Conservation (phyloP, 768 basidiomycete genomes). For the Bullera alba region DNA sequence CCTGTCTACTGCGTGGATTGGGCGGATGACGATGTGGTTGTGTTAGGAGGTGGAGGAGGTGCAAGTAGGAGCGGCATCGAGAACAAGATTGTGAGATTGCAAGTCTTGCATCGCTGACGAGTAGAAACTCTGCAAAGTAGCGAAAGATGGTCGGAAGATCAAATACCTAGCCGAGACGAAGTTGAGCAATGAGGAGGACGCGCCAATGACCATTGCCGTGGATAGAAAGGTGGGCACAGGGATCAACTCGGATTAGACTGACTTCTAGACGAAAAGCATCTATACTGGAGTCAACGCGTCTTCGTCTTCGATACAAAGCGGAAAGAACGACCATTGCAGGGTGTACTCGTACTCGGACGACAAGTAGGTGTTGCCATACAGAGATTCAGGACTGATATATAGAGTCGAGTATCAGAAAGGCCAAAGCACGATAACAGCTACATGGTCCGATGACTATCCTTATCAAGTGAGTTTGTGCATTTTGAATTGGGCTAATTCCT, state of each 20-base stretch:
- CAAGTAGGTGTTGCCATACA: conserved; percentile 17
- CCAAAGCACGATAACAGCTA: conserved; percentile 58
- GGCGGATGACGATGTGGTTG: conserved; percentile 60
- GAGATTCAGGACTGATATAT: background rate
- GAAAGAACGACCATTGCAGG: conserved; percentile 79
- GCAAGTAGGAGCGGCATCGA: conserved; percentile 79
- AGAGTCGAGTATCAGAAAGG: conserved; percentile 57
- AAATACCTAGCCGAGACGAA: conserved; percentile 55
- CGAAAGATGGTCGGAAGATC: conserved; percentile 36
- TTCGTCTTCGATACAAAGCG: conserved; percentile 55
- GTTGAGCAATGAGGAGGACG: conserved; percentile 75
- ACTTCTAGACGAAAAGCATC: no score
- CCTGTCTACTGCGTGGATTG: conserved; percentile 86
- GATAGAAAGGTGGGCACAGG: conserved; percentile 55
- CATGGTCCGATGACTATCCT: conserved; percentile 58
- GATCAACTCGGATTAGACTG: background rate
- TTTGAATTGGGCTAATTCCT: conserved; percentile 3
- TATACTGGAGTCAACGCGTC: conserved; percentile 85
- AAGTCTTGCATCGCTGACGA: background rate
- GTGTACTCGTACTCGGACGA: conserved; percentile 50
- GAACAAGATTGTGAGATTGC: conserved; percentile 73
- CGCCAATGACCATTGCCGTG: conserved; percentile 90
- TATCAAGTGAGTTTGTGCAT: conserved; percentile 64
- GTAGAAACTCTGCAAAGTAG: conserved; percentile 42
- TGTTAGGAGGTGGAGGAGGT: conserved; percentile 83